Evolutionary conservation across 352 stramenopile genomes (phyloP).

Genomic region (Phytophthora pluvialis): DNA sequence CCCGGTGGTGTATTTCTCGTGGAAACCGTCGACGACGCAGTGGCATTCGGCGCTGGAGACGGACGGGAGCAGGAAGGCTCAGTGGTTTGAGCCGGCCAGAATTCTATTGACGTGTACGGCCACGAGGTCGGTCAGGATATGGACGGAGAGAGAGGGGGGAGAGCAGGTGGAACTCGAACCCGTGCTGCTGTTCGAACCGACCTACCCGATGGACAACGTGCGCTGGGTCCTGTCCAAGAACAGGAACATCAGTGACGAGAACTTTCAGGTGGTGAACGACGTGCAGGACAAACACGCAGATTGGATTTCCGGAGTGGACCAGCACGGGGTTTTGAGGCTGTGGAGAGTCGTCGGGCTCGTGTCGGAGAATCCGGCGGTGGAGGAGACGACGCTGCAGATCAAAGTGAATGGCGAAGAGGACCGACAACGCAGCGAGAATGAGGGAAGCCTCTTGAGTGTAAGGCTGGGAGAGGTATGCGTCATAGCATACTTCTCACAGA

Average conservation of each 20-base stretch:
- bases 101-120: slow-evolving; percentile 80
- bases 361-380: slow-evolving; percentile 38
- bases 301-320: slow-evolving; percentile 80
- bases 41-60: slow-evolving; percentile 57
- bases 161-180: slow-evolving; percentile 31
- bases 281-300: slow-evolving; percentile 58
- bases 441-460: neutral
- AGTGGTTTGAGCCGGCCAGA: slow-evolving; percentile 77
- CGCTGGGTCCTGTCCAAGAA: slow-evolving; percentile 86
- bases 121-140: slow-evolving; percentile 61
- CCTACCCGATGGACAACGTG: slow-evolving; percentile 64
- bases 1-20: slow-evolving; percentile 81
- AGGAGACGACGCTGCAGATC: slow-evolving; percentile 70
- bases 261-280: slow-evolving; percentile 57
- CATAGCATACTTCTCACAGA: slow-evolving; percentile 85
- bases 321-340: slow-evolving; percentile 65
- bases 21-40: slow-evolving; percentile 76
- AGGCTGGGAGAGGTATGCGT: slow-evolving; percentile 67
- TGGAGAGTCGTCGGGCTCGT: slow-evolving; percentile 64
- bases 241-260: slow-evolving; percentile 82
- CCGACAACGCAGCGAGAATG: neutral
- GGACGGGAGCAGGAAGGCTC: slow-evolving; percentile 61
- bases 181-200: slow-evolving; percentile 61
- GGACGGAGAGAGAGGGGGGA: slow-evolving; percentile 47
- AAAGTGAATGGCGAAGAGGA: slow-evolving; percentile 75